Evolutionary conservation across 257 asterid species (phyloP), one percentile per base, ranked within the genome.

Genomic region (Solanum okadae): DNA sequence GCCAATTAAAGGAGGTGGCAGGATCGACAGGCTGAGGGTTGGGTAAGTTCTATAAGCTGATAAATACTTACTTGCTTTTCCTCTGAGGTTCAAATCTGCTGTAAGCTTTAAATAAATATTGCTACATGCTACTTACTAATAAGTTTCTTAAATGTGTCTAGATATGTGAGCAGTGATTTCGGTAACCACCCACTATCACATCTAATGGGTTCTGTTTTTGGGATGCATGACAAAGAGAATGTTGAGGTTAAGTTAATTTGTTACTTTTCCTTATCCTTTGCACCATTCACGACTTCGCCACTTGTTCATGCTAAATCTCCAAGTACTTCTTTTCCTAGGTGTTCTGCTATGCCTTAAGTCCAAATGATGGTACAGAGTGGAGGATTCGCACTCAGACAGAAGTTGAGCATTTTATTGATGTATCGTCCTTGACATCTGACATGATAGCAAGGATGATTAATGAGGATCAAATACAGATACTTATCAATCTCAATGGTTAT

Each of bases 131-230:
- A 52, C 86, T 15, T 29, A 11, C 70, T 82, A 31, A 29, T 20
- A 49, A 79, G 25, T 49, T 82, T 49, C 34, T 82, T 49, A 20
- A 77, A 82, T 49, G 88, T 88, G 90, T 65, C 77, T 95, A 97
- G 99, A 83, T 97, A 96, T 77, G 99, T 97, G 90, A 97, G 99
- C 93, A 97, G 99, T 89, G 99, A 97, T 92, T 97, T 97, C 27
- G 99, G 99, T 78, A 97, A 97, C 92, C 99, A 97, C 89, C 99
- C 99, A 85, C 89, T 97, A 73, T 97, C 99, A 11, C 99, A 97
- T 88, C 99, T 97, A 87, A 97, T 97, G 99, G 99, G 99, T 71
- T 97, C 99, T 4, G 96, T 97, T 18, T 97, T 97, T 90, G 99
- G 99, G 89, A 97, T 97, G 99, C 99, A 97, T 87, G 91, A 95